Evolutionary conservation across 2,329 filamentous ascomycete genomes (phyloP).

Genomic region (Monosporascus sp.): DNA sequence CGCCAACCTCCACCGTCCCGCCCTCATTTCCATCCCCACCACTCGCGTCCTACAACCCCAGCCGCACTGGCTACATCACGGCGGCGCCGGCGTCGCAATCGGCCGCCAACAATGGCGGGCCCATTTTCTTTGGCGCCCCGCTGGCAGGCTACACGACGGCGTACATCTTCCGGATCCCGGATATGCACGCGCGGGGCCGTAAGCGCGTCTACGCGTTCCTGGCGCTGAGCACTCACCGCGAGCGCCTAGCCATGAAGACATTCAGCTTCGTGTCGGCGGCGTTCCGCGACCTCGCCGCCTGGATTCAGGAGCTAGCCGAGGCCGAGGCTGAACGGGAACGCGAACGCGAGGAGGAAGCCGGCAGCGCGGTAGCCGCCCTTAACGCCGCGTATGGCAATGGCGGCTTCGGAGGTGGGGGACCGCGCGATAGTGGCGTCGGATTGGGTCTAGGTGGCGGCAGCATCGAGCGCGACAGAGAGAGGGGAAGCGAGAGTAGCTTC

Average conservation of each 20-base stretch:
- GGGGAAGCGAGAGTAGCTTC: conserved; percentile 46
- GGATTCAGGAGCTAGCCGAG: conserved; percentile 62
- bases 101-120: conserved; percentile 50
- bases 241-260: conserved; percentile 59
- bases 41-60: conserved; percentile 24
- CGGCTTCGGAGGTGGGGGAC: conserved; percentile 31
- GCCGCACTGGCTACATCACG: conserved; percentile 43
- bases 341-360: conserved; percentile 31
- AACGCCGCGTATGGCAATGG: conserved; percentile 37
- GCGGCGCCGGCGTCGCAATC: conserved; percentile 42
- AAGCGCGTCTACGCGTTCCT: conserved; percentile 65
- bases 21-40: conserved; percentile 33
- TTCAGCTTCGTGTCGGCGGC: conserved; percentile 57
- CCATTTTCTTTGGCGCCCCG: conserved; percentile 64
- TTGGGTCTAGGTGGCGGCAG: conserved; percentile 19
- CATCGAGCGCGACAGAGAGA: conserved; percentile 21
- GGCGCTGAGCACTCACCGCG: conserved; percentile 59
- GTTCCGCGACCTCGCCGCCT: conserved; percentile 58
- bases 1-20: conserved; percentile 29
- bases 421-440: conserved; percentile 22
- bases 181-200: conserved; percentile 61
- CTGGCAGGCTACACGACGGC: conserved; percentile 62
- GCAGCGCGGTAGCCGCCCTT: conserved; percentile 32
- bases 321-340: conserved; percentile 53
- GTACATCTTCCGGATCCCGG: conserved; percentile 65